Percentiles rank a stretch among this genome's conserved stretches.
These are phyloP conservation scores for Coleophoma crateriformis DNA, from an alignment of 2,329 filamentous ascomycete genomes.

Conservation along the genomic window DNA sequence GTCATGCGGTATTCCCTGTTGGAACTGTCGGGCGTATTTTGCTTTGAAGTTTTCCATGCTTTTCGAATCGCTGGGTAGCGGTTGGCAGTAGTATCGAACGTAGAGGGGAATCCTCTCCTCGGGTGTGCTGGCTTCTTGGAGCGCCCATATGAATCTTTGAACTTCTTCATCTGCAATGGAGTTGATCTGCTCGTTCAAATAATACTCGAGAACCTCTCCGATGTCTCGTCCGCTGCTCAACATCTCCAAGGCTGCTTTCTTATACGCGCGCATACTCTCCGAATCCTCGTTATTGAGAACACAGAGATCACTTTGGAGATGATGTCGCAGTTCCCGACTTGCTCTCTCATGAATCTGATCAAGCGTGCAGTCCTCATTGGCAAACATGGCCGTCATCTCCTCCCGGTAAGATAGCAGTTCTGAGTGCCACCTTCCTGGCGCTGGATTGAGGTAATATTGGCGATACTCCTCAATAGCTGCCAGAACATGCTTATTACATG, in stretches of 20 bases:
- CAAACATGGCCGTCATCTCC: constrained; percentile 15
- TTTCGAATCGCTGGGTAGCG: constrained; percentile 10
- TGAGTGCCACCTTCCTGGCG: constrained; percentile 16
- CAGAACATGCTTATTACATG: constrained; percentile 8
- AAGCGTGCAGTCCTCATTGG: constrained; percentile 10
- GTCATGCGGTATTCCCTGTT: constrained; percentile 16
- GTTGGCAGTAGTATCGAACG: constrained; percentile 20
- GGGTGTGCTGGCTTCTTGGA: constrained; percentile 13
- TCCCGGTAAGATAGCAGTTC: constrained; percentile 10
- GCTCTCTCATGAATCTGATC: constrained; percentile 17
- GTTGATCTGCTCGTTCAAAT: constrained; percentile 6
- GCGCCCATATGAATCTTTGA: neutral
- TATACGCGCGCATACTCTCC: constrained; percentile 3
- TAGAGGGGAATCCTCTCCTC: constrained; percentile 19
- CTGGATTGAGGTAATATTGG: constrained; percentile 19
- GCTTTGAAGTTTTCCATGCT: constrained; percentile 20
- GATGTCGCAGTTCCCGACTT: constrained; percentile 14
- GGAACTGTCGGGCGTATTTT: constrained; percentile 23
- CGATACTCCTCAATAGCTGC: constrained; percentile 19
- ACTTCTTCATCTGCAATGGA: constrained; percentile 6
- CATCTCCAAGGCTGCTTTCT: constrained; percentile 2
- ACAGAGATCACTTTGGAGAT: constrained; percentile 18
- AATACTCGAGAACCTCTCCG: constrained; percentile 11
- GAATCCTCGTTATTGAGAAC: constrained; percentile 4
- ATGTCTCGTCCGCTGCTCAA: constrained; percentile 9